Percentiles rank a stretch among this genome's conserved stretches.
Evolutionary conservation across 768 basidiomycete species (phyloP).

Genomic region (Naganishia vishniacii): DNA sequence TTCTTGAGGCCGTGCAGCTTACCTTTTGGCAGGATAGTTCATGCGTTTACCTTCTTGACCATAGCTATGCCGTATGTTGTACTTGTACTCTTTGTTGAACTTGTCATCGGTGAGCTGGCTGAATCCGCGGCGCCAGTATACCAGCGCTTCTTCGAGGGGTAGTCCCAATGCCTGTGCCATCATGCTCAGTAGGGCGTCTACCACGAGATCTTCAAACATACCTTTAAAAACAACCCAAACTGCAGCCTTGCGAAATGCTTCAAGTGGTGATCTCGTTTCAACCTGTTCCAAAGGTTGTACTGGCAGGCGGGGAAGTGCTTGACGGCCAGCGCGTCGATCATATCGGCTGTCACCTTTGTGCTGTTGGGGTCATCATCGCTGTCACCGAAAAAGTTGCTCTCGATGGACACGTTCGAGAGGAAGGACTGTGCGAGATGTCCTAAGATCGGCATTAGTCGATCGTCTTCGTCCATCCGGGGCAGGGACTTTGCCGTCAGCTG

Average conservation of each 20-base stretch:
- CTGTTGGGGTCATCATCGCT: constrained; percentile 52
- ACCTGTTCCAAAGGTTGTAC: constrained; percentile 76
- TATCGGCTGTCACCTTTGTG: constrained; percentile 79
- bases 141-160: constrained; percentile 85
- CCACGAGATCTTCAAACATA: constrained; percentile 41
- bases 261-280: constrained; percentile 73
- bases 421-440: constrained; percentile 90
- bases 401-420: constrained; percentile 72
- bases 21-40: constrained; percentile 92
- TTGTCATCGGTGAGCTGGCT: constrained; percentile 74
- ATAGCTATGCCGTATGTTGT: constrained; percentile 92
- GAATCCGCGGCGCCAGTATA: constrained; percentile 89
- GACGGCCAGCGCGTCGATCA: constrained; percentile 78
- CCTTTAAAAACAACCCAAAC: constrained; percentile 93
- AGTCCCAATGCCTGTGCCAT: constrained; percentile 71
- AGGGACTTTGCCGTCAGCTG: constrained; percentile 79
- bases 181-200: background rate
- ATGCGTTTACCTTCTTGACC: constrained; percentile 90
- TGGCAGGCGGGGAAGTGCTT: constrained; percentile 95
- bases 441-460: constrained; percentile 78
- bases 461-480: constrained; percentile 89
- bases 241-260: constrained; percentile 88
- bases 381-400: constrained; percentile 42
- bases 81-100: constrained; percentile 95
- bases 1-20: constrained; percentile 24